Evolutionary conservation across 306 rosid genomes (phyloP), one percentile per base, ranked within the genome.

Genomic region (Gillenia trifoliata): DNA sequence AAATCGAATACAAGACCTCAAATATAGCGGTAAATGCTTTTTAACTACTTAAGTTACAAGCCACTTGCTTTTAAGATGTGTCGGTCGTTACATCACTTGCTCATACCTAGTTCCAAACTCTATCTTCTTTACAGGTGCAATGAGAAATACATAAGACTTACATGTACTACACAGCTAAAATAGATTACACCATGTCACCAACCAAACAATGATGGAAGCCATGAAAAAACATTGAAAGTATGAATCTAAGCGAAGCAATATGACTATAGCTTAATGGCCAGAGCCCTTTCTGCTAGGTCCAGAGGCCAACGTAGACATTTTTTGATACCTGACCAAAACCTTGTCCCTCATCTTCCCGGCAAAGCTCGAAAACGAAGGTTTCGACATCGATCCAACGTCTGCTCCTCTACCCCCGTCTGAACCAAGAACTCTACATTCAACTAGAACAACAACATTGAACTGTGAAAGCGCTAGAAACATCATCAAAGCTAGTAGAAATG

Each of bases 201-300:
- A n/a, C n/a, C n/a, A n/a, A 69, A 22, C 40, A 69, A 4, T 52
- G 49, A 33, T 12, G 66, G 74, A 70, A 70, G 15, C 64, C 41
- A 57, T 40, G 28, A 31, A 29, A 59, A 16, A 62, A 30, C 17
- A 13, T 0, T 30, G 22, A 1, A 62, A 62, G 33, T 62, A 30
- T 17, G 66, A 8, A 62, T 26, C 2, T 29, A 61, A 30, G 22
- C 3, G 13, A 23, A 57, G 15, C n/a, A n/a, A 57, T 57, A 25
- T 54, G 8, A 25, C 31, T 11, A 57, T 29, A 54, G 34, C 78
- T 83, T 83, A 92, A 74, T 92, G 98, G 67, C 98, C 98, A 29
- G 94, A 25, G 79, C 98, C 98, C 85, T 82, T 92, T 72, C 78
- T 79, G 75, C 98, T 88, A 5, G 96, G 98, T 61, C 98, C 98